Percentiles rank a stretch among this genome's conserved stretches.
These are phyloP conservation scores for Podila epigama DNA, from an alignment of 192 early-diverging fungal genomes.

Conservation along the genomic window DNA sequence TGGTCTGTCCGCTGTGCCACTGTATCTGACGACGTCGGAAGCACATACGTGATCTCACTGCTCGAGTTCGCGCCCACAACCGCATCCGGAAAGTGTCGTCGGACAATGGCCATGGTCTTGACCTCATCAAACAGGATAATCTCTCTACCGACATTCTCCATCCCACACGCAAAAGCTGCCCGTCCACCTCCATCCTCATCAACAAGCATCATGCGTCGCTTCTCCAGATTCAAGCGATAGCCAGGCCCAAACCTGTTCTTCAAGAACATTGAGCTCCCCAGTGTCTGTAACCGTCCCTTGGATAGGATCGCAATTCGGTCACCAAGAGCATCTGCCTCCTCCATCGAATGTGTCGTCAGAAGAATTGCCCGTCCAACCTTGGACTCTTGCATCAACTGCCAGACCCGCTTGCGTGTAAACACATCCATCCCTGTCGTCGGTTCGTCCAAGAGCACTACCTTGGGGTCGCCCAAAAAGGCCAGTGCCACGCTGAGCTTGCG, in stretches of 20 bases:
- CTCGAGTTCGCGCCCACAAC: not conserved
- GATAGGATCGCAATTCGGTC: conserved; percentile 60
- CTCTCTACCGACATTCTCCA: too few species aligned
- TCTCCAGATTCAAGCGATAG: conserved; percentile 28
- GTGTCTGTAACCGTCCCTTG: conserved; percentile 55
- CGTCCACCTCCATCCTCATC: not conserved
- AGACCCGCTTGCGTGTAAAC: conserved; percentile 54
- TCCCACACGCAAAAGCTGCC: not conserved
- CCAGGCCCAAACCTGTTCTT: conserved; percentile 66
- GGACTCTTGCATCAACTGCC: conserved; percentile 61
- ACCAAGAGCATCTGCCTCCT: conserved; percentile 66
- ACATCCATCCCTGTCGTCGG: conserved; percentile 70
- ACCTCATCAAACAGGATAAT: not conserved
- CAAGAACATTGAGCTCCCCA: conserved; percentile 65
- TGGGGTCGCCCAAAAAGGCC: conserved; percentile 60
- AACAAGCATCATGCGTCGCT: not conserved
- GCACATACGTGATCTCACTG: not conserved
- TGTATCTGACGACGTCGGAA: not conserved
- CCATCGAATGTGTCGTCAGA: conserved; percentile 71
- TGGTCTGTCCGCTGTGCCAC: not conserved
- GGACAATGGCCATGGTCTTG: not conserved
- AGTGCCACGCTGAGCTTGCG: conserved; percentile 59
- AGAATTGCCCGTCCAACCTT: conserved; percentile 59
- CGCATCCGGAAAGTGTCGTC: not conserved
- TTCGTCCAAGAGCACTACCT: conserved; percentile 62